Conservation (phyloP, 805 yeast genomes). For the Saturnispora serradocipensis region DNA sequence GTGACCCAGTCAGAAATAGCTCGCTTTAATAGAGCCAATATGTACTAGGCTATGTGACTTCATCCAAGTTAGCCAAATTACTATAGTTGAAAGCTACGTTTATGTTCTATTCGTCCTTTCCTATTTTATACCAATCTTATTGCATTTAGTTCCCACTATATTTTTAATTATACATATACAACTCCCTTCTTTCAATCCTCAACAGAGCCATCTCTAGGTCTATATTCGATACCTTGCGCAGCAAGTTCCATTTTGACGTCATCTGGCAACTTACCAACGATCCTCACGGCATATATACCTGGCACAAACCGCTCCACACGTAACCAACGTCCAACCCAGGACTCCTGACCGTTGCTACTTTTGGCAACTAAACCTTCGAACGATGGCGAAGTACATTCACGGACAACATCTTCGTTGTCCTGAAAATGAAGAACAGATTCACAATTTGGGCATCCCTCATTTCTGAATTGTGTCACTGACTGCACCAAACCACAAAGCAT, state of each 20-base stretch:
- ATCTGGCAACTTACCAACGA: slow-evolving; percentile 83
- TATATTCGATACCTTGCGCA: slow-evolving; percentile 67
- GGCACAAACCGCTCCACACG: slow-evolving; percentile 82
- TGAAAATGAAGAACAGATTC: slow-evolving; percentile 70
- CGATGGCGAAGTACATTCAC: slow-evolving; percentile 91
- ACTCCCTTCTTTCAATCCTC: slow-evolving; percentile 17
- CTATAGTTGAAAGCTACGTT: not conserved
- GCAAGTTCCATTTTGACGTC: slow-evolving; percentile 70
- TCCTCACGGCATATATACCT: slow-evolving; percentile 90
- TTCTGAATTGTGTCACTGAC: slow-evolving; percentile 64
- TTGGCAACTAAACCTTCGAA: slow-evolving; percentile 92
- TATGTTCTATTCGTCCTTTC: not conserved
- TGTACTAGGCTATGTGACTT: not conserved
- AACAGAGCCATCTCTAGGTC: slow-evolving; percentile 91
- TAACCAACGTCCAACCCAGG: slow-evolving; percentile 97
- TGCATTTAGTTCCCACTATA: not conserved
- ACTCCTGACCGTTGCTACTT: slow-evolving; percentile 61
- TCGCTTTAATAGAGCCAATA: not conserved
- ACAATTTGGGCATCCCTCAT: slow-evolving; percentile 93
- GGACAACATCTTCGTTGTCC: slow-evolving; percentile 74
- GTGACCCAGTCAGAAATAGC: not conserved
- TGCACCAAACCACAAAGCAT: slow-evolving; percentile 94
- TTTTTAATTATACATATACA: not conserved
- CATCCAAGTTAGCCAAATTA: not conserved
- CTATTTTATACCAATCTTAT: not conserved